Base-by-base conservation (phyloP, 2,329 filamentous ascomycete genomes). In the Dactylellina leptospora region DNA sequence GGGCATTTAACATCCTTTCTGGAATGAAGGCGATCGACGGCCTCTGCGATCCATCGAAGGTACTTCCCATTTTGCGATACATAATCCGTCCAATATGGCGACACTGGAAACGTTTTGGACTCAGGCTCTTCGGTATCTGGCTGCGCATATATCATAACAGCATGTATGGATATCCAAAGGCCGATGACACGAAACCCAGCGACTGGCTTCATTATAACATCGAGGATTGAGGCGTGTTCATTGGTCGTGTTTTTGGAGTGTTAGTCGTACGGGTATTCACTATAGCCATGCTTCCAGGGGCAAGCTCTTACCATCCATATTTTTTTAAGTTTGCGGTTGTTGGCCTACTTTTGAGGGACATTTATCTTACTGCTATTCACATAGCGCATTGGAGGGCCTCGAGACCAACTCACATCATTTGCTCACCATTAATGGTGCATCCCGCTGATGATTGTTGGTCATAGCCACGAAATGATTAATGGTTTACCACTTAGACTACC, bases 71-170 rank as follows among this genome's bases (percentile, higher is more conserved):
- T 45, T 4, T 40, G 18, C 13, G 18, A 27, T 4, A 56, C 28
- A 27, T 56, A 56, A 13, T 56, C 53, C 4, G n/a, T 18, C 53
- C 53, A 56, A 22, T 56, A 56, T 4, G 53, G 53, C 23, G 33
- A 27, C 5, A 56, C 16, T 13, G 53, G 2, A 18, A 56, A 27
- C 8, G 20, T 28, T 27, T 9, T 45, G 28, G 4, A 18, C 13
- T 28, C 18, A 5, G 53, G 36, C 8, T 53, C n/a, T 13, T n/a
- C 9, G 45, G 11, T 1, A 13, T 28, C 23, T 13, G 18, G 22
- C 11, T 25, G 48, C 8, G 48, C 48, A 23, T 53, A 53, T 9
- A 53, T n/a, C n/a, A n/a, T n/a, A n/a, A n/a, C n/a, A n/a, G n/a
- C n/a, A n/a, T n/a, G n/a, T n/a, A n/a, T n/a, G n/a, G n/a, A n/a